phyloP scores from a whole-genome alignment of 176 grass and related monocot species.

The maize (Zea mays) region DNA sequence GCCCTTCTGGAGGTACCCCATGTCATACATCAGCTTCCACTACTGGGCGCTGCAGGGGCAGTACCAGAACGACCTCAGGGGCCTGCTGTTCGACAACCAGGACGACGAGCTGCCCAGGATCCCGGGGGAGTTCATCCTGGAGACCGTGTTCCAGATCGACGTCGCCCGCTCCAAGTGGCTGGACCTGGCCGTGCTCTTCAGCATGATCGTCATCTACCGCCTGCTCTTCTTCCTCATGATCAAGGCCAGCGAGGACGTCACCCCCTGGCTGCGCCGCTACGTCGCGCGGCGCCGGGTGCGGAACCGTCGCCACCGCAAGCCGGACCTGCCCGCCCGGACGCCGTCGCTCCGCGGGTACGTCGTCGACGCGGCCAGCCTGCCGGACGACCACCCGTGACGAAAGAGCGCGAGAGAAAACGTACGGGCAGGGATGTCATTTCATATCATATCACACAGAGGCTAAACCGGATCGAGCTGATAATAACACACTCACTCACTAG shows the following conservation, averaged over 20 bases:
- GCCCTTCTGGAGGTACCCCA: constrained; percentile 95
- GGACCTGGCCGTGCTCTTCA: constrained; percentile 73
- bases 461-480: too few relatives aligned
- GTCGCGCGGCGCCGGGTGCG: constrained; percentile 72
- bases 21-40: constrained; percentile 98
- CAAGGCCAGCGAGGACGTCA: constrained; percentile 91
- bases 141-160: constrained; percentile 92
- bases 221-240: constrained; percentile 95
- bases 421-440: too few relatives aligned
- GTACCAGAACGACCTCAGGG: constrained; percentile 91
- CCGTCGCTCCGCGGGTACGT: constrained; percentile 89
- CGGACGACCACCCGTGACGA: constrained; percentile 32
- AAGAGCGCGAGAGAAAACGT: too few relatives aligned
- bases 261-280: constrained; percentile 85
- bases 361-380: constrained; percentile 45
- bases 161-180: constrained; percentile 85
- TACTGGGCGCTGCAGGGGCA: constrained; percentile 61
- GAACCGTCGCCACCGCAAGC: constrained; percentile 32
- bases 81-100: constrained; percentile 85
- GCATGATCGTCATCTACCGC: constrained; percentile 88
- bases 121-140: constrained; percentile 82
- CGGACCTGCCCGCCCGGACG: constrained; percentile 52
- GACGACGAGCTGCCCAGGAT: constrained; percentile 73
- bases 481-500: too few relatives aligned
- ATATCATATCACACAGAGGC: too few relatives aligned